A percentile compares a stretch with the other conserved stretches of the same genome.
Conservation (phyloP, 306 rosid species). For the Hippophae rhamnoides region DNA sequence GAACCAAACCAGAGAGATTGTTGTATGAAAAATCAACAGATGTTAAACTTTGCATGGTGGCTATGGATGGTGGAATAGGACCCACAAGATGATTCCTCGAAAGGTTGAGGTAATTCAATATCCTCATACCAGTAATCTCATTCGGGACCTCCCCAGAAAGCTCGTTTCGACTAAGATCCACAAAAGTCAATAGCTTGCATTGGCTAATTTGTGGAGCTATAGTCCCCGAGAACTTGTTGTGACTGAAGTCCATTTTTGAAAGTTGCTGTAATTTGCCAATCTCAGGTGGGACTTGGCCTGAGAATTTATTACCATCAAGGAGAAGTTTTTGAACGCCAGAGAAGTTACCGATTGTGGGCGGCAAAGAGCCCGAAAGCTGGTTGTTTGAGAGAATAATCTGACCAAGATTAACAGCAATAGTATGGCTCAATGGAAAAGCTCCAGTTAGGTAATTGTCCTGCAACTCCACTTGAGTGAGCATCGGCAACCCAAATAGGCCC, state of each 20-base stretch:
- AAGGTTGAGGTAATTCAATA: constrained; percentile 74
- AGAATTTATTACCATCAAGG: constrained; percentile 73
- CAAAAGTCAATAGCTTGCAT: constrained; percentile 73
- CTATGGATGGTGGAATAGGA: constrained; percentile 56
- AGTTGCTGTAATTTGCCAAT: constrained; percentile 80
- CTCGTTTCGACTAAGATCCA: constrained; percentile 80
- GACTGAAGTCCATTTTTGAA: constrained; percentile 76
- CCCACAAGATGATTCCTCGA: constrained; percentile 80
- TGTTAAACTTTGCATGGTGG: constrained; percentile 88
- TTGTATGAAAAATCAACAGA: constrained; percentile 88
- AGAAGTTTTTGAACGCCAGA: constrained; percentile 87
- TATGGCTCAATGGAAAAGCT: constrained; percentile 41
- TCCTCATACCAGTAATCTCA: constrained; percentile 72
- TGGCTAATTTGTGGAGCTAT: constrained; percentile 57
- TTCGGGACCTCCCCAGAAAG: constrained; percentile 74
- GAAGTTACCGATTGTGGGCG: constrained; percentile 73
- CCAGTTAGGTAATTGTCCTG: constrained; percentile 66
- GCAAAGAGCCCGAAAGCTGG: constrained; percentile 57
- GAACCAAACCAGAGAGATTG: constrained; percentile 95
- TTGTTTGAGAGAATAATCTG: constrained; percentile 83
- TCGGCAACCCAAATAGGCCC: constrained; percentile 66
- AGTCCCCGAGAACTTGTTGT: constrained; percentile 63
- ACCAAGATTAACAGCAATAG: constrained; percentile 52
- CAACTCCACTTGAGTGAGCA: constrained; percentile 71
- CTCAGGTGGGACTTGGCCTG: constrained; percentile 68